Evolutionary conservation across 2,329 filamentous ascomycete genomes (phyloP).

Genomic region (Neocatenulostroma microsporum): DNA sequence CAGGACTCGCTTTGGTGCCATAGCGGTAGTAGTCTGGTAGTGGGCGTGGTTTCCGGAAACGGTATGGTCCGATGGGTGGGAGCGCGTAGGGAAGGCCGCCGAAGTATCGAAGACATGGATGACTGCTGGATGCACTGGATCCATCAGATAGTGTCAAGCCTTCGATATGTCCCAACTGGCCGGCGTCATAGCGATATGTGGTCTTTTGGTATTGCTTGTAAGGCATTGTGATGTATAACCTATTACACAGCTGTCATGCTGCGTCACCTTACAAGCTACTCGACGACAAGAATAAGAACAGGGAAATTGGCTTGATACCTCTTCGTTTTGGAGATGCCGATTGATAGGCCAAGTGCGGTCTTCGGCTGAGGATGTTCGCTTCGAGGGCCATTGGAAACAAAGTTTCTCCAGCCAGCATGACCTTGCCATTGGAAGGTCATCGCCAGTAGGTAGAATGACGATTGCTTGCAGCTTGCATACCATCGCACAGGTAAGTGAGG

Average conservation of each 20-base stretch:
- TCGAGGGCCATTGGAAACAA: no score
- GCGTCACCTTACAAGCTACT: background rate
- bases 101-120: conserved; percentile 44
- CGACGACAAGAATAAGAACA: conserved; percentile 8
- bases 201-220: conserved; percentile 11
- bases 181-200: conserved; percentile 31
- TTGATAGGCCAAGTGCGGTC: no score
- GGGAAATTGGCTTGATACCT: no score
- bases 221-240: conserved; percentile 9
- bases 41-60: conserved; percentile 44
- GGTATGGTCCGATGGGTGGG: conserved; percentile 40
- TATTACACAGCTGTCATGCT: no score
- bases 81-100: conserved; percentile 51
- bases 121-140: conserved; percentile 12
- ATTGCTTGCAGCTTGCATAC: no score
- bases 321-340: no score
- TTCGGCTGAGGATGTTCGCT: no score
- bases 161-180: conserved; percentile 42
- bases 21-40: conserved; percentile 45
- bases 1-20: conserved; percentile 43
- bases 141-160: conserved; percentile 38
- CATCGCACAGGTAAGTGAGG: no score
- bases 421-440: no score
- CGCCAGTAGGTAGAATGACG: no score
- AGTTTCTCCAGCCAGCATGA: no score